Base-by-base conservation (phyloP, 805 yeast genomes). In the Brettanomyces nanus region DNA sequence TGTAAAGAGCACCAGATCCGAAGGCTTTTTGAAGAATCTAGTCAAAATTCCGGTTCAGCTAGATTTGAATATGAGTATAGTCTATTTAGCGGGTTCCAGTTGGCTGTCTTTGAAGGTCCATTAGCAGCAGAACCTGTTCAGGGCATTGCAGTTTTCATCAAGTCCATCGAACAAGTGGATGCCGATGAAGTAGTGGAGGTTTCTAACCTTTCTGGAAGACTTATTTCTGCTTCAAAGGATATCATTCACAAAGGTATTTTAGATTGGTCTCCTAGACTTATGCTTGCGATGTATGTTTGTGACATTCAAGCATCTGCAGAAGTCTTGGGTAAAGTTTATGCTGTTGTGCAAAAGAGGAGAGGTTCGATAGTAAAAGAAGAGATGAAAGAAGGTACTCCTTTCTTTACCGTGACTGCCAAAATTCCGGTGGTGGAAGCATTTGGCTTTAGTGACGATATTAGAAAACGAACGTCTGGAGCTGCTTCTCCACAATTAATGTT, bases 381-480 rank as follows among this genome's bases (percentile, higher is more conserved):
- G 56, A 78, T 92, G 85, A 89, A 92, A 53, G 98, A 92, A 56
- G 99, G 99, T 7, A 92, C 98, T 0, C 96, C 97, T 17, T 87
- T 90, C 51, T 92, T 92, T 68, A 84, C 84, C 21, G 76, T 92
- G 40, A 77, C 71, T 15, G 95, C 97, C 0, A 65, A 76, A 38
- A 68, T 92, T 19, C 98, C 99, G 0, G 97, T 92, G 19, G 82
- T 85, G 6, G 97, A 90, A 56, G 95, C 97, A 1, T 89, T 92
- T 65, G 98, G 98, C 1, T 86, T 92, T 51, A 78, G 95, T 38
- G 97, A 90, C 52, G 97, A 94, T 47, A 85, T 92, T 31, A 69
- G 97, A 40, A 92, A 86, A 61, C 75, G 75, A 47, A 90, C 98
- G 0, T 85, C 95, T 1, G 99, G 99, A 41, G 95, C 96, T 3